phyloP scores from a whole-genome alignment of 169 alveolate species.

The Miamiensis avidus region DNA sequence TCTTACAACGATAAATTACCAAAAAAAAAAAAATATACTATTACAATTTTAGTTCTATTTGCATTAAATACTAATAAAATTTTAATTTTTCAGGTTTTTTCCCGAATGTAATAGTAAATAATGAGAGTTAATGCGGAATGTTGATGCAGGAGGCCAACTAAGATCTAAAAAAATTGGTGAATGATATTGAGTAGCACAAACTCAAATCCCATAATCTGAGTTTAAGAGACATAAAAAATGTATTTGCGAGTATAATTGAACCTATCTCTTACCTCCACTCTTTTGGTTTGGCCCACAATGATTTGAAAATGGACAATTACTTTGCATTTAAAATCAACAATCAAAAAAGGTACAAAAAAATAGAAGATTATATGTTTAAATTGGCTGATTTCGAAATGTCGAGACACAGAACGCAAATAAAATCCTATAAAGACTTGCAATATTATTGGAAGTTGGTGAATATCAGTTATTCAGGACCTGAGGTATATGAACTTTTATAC shows the following conservation, averaged over 20 bases:
- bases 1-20: no score
- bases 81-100: background rate
- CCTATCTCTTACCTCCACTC: background rate
- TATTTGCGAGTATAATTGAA: background rate
- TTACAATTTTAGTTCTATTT: no score
- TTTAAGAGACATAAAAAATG: background rate
- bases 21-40: no score
- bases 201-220: background rate
- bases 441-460: background rate
- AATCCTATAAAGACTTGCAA: background rate
- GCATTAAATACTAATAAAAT: no score
- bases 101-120: background rate
- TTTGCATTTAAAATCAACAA: background rate
- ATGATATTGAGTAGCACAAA: background rate
- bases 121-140: background rate
- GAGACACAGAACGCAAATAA: background rate
- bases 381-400: background rate
- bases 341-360: background rate
- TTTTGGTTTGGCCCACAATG: background rate
- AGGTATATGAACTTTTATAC: background rate
- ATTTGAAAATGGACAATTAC: background rate
- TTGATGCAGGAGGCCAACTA: background rate
- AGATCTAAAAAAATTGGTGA: background rate
- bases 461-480: background rate
- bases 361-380: background rate